Base-by-base conservation (phyloP, 1,284 basidiomycete genomes). In the Ustilago xerochloae region DNA sequence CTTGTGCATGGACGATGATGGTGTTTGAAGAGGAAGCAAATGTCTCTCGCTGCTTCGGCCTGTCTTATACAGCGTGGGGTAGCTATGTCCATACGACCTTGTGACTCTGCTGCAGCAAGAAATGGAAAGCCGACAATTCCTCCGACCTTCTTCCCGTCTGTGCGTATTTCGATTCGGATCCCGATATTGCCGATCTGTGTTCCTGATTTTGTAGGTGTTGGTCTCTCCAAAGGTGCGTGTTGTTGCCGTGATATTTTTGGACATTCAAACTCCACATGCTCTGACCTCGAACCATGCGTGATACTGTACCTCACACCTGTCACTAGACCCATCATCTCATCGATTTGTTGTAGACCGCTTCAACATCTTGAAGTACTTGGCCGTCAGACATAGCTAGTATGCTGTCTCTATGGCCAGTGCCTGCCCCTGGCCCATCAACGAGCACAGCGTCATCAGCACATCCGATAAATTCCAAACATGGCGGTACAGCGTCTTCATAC, bases 61-160 rank as follows among this genome's bases (percentile, higher is more conserved):
- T 49, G 32, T 24, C 6, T 24, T 18, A 20, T 15, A 63, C 49
- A 56, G 32, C 5, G 47, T 46, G 57, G 63, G 41, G 50, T 50
- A n/a, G n/a, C n/a, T n/a, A n/a, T n/a, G n/a, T n/a, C n/a, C n/a
- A n/a, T n/a, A 15, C 6, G 13, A 48, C 33, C 35, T 61, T 22
- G 49, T 52, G 58, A 61, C 49, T 53, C 39, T n/a, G n/a, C 18
- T 26, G 15, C 41, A 13, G 20, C 6, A 18, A n/a, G 26, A 38
- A 20, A 33, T 57, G 53, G 53, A 70, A 64, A 70, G 67, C 61
- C 62, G 57, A 48, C 62, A 70, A 64, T 32, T 64, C 57, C 62
- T 24, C 7, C 50, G 36, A 41, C 8, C 28, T 20, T 53, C 32
- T 26, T 36, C 33, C 41, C 30, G 53, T 56, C 43, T 43, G 33